These are phyloP conservation scores for Pestalotiopsis sp. DNA, from an alignment of 2,329 filamentous ascomycete species.

Conservation along the genomic window DNA sequence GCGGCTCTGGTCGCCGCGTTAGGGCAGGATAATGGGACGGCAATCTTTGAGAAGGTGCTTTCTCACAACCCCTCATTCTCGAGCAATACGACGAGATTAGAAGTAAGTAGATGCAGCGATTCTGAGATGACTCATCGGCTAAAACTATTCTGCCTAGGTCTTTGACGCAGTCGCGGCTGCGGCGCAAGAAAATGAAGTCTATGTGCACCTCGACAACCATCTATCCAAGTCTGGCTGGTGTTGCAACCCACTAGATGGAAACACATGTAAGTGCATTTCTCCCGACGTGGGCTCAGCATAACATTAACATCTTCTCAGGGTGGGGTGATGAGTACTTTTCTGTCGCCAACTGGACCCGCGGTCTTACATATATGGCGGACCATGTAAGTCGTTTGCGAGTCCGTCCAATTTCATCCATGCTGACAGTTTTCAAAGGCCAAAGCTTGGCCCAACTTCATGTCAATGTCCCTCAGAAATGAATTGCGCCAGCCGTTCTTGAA, in stretches of 20 bases:
- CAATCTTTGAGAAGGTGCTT: slow-evolving; percentile 54
- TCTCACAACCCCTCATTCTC: slow-evolving; percentile 60
- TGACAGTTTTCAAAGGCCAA: slow-evolving; percentile 35
- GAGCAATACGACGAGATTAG: slow-evolving; percentile 53
- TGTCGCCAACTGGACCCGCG: slow-evolving; percentile 62
- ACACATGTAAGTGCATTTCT: slow-evolving; percentile 39
- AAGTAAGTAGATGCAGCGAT: slow-evolving; percentile 31
- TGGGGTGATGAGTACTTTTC: slow-evolving; percentile 65
- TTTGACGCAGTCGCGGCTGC: slow-evolving; percentile 66
- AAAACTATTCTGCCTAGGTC: slow-evolving; percentile 33
- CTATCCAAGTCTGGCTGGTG: slow-evolving; percentile 63
- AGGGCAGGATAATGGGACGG: slow-evolving; percentile 55
- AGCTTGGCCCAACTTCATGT: slow-evolving; percentile 49
- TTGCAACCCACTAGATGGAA: slow-evolving; percentile 56
- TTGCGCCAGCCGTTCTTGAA: slow-evolving; percentile 44
- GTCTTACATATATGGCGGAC: slow-evolving; percentile 60
- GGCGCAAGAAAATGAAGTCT: slow-evolving; percentile 56
- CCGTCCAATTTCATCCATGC: neutral
- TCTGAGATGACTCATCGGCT: neutral
- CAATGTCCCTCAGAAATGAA: slow-evolving; percentile 57
- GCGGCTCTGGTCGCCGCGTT: slow-evolving; percentile 48
- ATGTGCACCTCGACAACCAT: slow-evolving; percentile 65
- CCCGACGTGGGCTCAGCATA: neutral
- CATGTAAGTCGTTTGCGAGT: slow-evolving; percentile 36
- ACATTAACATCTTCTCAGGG: slow-evolving; percentile 33